Evolutionary conservation across 2,329 filamentous ascomycete genomes (phyloP).

Genomic region (Aspergillus tubingensis): DNA sequence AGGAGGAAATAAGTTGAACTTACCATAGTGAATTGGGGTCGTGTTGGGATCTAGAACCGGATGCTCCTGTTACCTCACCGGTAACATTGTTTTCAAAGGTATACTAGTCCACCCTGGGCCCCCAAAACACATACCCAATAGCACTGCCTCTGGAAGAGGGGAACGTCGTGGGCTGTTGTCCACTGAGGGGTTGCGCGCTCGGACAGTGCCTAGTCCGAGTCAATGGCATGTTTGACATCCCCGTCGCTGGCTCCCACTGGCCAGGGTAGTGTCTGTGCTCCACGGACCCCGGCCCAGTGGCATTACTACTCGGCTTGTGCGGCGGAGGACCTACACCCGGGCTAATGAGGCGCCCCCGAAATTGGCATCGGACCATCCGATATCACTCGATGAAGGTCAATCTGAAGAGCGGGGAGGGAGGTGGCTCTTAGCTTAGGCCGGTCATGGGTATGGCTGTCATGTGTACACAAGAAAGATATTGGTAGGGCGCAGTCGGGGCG

Average conservation of each 20-base stretch:
- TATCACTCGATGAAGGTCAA: neutral
- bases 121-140: neutral
- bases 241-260: neutral
- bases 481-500: neutral
- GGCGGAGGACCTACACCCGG: conserved; percentile 6
- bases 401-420: neutral
- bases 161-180: neutral
- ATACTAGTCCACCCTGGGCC: neutral
- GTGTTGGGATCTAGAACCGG: neutral
- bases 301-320: conserved; percentile 6
- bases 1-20: neutral
- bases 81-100: neutral
- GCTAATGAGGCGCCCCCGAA: conserved; percentile 2
- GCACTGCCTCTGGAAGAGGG: neutral
- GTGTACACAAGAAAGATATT: neutral
- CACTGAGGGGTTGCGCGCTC: conserved; percentile 6
- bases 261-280: conserved; percentile 6
- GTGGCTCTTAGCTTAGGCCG: neutral
- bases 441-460: conserved; percentile 3
- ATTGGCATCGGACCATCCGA: conserved; percentile 2
- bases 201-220: conserved; percentile 1
- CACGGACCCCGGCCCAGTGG: conserved; percentile 6
- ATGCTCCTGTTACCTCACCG: neutral
- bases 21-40: too few species aligned
- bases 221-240: conserved; percentile 9